These are phyloP conservation scores for Colletotrichum limetticola DNA, from an alignment of 2,329 filamentous ascomycete species.

Conservation along the genomic window DNA sequence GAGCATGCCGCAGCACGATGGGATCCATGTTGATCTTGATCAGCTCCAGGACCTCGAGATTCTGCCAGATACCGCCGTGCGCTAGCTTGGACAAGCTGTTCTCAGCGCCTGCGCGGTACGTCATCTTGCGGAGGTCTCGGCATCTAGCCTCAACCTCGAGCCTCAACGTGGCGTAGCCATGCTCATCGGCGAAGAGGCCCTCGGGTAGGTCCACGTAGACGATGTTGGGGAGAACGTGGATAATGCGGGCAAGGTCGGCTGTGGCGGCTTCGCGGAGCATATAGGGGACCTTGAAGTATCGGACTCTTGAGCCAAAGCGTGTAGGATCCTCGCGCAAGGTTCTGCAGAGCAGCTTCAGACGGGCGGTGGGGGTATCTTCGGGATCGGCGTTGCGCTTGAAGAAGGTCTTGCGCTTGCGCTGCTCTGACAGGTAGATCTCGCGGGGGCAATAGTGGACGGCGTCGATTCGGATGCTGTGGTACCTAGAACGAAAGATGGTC, in stretches of 20 bases:
- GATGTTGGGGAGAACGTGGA: constrained; percentile 86
- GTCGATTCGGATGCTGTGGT: constrained; percentile 91
- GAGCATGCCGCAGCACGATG: constrained; percentile 74
- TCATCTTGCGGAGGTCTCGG: constrained; percentile 88
- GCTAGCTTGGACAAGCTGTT: constrained; percentile 78
- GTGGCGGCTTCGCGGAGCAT: constrained; percentile 93
- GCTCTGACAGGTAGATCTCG: constrained; percentile 83
- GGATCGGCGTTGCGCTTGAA: constrained; percentile 83
- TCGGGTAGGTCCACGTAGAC: constrained; percentile 92
- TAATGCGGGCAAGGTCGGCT: constrained; percentile 83
- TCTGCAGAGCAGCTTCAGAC: constrained; percentile 82
- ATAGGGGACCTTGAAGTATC: constrained; percentile 89
- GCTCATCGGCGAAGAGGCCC: constrained; percentile 85
- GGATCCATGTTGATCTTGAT: constrained; percentile 76
- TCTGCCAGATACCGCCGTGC: constrained; percentile 72
- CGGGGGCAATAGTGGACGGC: constrained; percentile 93
- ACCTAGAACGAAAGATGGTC: constrained; percentile 61
- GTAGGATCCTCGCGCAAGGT: constrained; percentile 82
- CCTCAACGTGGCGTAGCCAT: constrained; percentile 77
- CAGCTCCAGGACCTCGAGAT: constrained; percentile 79
- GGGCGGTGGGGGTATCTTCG: constrained; percentile 80
- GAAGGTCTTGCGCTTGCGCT: constrained; percentile 78
- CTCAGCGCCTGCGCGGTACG: constrained; percentile 82
- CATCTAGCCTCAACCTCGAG: constrained; percentile 88
- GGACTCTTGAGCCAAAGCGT: constrained; percentile 74